Evolutionary conservation across 495 filamentous ascomycete genomes (phyloP).

Genomic region (Penicillium atrosanguineum): DNA sequence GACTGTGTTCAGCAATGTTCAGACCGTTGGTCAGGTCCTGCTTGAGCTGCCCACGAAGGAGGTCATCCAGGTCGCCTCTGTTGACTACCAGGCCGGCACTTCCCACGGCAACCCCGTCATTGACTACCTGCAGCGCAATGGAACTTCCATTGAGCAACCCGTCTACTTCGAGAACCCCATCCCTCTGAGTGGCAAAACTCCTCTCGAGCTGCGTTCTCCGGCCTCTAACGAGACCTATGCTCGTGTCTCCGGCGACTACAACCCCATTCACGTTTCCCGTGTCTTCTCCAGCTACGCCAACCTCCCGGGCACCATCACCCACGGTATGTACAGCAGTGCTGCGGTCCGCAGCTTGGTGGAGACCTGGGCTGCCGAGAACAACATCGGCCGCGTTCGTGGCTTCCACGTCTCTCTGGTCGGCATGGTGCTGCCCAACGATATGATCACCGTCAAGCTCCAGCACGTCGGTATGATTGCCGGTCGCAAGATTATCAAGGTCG

Average conservation of each 20-base stretch:
- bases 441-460: slow-evolving; percentile 88
- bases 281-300: slow-evolving; percentile 95
- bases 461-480: slow-evolving; percentile 97
- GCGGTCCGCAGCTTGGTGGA: slow-evolving; percentile 97
- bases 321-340: slow-evolving; percentile 99
- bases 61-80: slow-evolving; percentile 90
- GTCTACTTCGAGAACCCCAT: slow-evolving; percentile 97
- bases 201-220: slow-evolving; percentile 83
- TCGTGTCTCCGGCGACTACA: slow-evolving; percentile 95
- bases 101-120: slow-evolving; percentile 96
- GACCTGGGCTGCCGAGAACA: slow-evolving; percentile 99
- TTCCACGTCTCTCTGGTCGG: slow-evolving; percentile 94
- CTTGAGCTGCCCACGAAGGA: slow-evolving; percentile 97
- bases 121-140: slow-evolving; percentile 91
- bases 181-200: slow-evolving; percentile 87
- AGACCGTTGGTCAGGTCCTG: slow-evolving; percentile 90
- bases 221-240: slow-evolving; percentile 98
- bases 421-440: slow-evolving; percentile 97
- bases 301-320: slow-evolving; percentile 93
- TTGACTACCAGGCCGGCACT: slow-evolving; percentile 84
- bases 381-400: slow-evolving; percentile 92
- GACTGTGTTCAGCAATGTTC: slow-evolving; percentile 85
- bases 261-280: slow-evolving; percentile 96
- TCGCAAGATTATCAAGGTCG: slow-evolving; percentile 98
- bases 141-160: slow-evolving; percentile 91